These are phyloP conservation scores for Aspergillus arachidicola DNA, from an alignment of 2,329 filamentous ascomycete genomes.

Conservation along the genomic window DNA sequence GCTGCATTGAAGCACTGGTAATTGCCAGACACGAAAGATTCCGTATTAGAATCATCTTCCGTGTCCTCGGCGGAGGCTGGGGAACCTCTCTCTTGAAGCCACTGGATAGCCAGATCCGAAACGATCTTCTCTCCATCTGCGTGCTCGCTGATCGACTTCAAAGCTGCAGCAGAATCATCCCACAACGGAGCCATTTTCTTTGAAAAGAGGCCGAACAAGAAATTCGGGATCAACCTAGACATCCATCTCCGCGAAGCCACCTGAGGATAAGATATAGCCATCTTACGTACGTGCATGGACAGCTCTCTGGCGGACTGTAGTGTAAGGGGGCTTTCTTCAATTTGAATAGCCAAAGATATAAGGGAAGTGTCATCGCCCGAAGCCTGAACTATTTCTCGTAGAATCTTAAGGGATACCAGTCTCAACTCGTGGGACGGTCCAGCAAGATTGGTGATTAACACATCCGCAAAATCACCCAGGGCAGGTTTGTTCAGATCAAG, in stretches of 20 bases:
- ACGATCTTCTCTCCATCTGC: conserved; percentile 73
- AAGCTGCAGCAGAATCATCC: conserved; percentile 76
- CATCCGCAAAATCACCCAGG: conserved; percentile 63
- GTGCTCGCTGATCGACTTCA: conserved; percentile 73
- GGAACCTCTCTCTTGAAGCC: conserved; percentile 59
- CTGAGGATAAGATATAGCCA: conserved; percentile 66
- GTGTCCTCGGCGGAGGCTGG: conserved; percentile 24
- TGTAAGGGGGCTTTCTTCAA: conserved; percentile 77
- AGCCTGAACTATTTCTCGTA: conserved; percentile 59
- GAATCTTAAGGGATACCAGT: conserved; percentile 70
- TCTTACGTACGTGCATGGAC: conserved; percentile 81
- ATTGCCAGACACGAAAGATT: conserved; percentile 43
- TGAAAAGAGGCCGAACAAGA: conserved; percentile 86
- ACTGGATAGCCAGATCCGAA: conserved; percentile 72
- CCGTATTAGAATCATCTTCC: conserved; percentile 27
- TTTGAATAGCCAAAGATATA: conserved; percentile 67
- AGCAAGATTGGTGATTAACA: conserved; percentile 73
- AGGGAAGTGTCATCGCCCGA: conserved; percentile 50
- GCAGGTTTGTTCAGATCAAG: conserved; percentile 53
- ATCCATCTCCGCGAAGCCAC: conserved; percentile 66
- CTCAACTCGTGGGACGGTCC: conserved; percentile 75
- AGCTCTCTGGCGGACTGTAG: conserved; percentile 75
- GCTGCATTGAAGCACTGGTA: conserved; percentile 83
- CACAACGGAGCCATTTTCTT: conserved; percentile 82
- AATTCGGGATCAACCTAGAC: conserved; percentile 72